A percentile compares a stretch with the other conserved stretches of the same genome.
phyloP scores from a whole-genome alignment of 1,284 basidiomycete species.

The Anthracocystis setariae region DNA sequence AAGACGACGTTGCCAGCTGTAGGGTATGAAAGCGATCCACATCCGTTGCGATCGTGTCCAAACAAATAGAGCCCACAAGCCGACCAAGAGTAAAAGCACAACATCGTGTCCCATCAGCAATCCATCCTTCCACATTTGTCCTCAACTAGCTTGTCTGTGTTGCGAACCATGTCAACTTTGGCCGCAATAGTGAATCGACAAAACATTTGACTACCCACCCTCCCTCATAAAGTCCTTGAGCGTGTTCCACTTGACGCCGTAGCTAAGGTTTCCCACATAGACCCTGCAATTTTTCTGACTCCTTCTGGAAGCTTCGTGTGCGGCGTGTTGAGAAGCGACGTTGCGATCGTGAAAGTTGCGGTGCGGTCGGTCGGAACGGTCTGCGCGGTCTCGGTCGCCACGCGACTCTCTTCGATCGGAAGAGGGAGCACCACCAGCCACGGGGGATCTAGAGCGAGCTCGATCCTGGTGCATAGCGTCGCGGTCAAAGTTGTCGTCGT shows the following conservation, averaged over 20 bases:
- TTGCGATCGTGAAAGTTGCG: conserved; percentile 35
- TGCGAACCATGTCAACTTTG: conserved; percentile 10
- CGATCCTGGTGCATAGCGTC: conserved; percentile 43
- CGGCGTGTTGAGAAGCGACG: conserved; percentile 38
- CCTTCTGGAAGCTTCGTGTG: conserved; percentile 75
- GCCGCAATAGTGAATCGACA: too few relatives aligned
- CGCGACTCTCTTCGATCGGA: conserved; percentile 22
- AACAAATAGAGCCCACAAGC: conserved; percentile 3
- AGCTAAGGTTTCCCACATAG: conserved; percentile 96
- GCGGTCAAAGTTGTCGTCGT: conserved; percentile 36
- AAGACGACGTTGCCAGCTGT: conserved; percentile 82
- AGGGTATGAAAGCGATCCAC: background rate
- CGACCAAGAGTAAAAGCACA: conserved; percentile 30
- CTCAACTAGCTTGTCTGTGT: conserved; percentile 8
- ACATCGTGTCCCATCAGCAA: conserved; percentile 42
- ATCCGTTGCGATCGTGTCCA: too few relatives aligned
- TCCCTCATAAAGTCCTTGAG: conserved; percentile 73
- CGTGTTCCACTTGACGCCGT: conserved; percentile 96
- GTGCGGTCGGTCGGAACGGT: conserved; percentile 24
- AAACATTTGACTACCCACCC: conserved; percentile 52
- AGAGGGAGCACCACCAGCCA: conserved; percentile 29
- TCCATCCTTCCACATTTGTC: conserved; percentile 14
- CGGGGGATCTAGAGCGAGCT: conserved; percentile 42
- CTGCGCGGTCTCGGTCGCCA: conserved; percentile 20
- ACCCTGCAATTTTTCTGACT: conserved; percentile 97